Evolutionary conservation across 768 basidiomycete species (phyloP), one percentile per base, ranked within the genome.

Genomic region (Pulveroboletus sp.): DNA sequence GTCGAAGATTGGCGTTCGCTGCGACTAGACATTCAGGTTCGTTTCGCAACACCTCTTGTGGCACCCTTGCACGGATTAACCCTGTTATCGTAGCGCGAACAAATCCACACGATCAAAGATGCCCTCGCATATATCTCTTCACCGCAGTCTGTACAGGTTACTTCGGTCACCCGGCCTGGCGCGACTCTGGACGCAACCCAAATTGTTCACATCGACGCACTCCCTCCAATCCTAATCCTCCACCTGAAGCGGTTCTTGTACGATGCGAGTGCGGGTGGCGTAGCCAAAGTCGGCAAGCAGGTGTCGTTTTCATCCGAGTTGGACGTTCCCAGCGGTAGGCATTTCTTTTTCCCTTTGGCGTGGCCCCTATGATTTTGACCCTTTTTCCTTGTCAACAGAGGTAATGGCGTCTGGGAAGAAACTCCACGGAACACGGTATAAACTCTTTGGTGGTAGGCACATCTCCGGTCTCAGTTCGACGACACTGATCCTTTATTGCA

Each of bases 201-300:
- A 61, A 80, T 79, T 43, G 77, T 83, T 5, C 81, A 86, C 47
- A 82, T 97, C 49, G 94, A 96, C 28, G 74, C 81, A 0, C 76
- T 93, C 8, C 94, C 94, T 3, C 83, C 85, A 0, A 80, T 95
- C 10, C 74, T 97, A 42, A 82, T 95, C 26, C 73, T 96, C 15
- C 93, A 96, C 62, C 75, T 96, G 63, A 96, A 97, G 69, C 72
- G 94, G 36, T 98, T 97, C 73, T 74, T 83, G 44, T 98, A 93
- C 63, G 93, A 94, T 60, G 78, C 80, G 4, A 72, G 69, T 12
- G 81, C 81, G 0, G 80, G 80, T 11, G 89, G 85, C 26, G 90
- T 91, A 3, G 86, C 88, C 43, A 99, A 99, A 71, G 81, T 87
- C 36, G 80, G 79, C 45, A 97, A 96, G 70, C 81, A 83, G 50